Base-by-base conservation (phyloP, 1,139 yeast genomes). In the Kluyveromyces sp. region DNA sequence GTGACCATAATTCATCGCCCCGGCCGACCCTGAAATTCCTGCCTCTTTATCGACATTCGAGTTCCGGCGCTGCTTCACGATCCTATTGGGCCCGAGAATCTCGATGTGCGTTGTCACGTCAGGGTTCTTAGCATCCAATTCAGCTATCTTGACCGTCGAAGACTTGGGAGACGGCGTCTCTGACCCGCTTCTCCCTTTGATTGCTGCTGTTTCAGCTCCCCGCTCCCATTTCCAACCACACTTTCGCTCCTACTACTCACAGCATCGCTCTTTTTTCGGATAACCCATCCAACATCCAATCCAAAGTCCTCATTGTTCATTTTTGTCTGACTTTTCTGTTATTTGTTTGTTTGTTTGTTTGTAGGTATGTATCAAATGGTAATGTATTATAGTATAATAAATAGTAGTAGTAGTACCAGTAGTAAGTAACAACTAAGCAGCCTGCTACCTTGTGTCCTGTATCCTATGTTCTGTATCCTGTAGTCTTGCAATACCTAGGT, bases 141-240 rank as follows among this genome's bases (percentile, higher is more conserved):
- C 37, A n/a, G 32, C 6, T 4, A 40, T 34, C 32, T 33, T 34
- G 3, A 40, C 25, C 15, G 37, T 40, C 3, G 43, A 40, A 7
- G 43, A 40, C 28, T 7, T 25, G 6, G 43, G 43, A 25, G 43
- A 40, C 5, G 43, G 43, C 8, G 43, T 40, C 32, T 30, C 43
- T 15, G 21, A 10, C 25, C 35, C 27, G 34, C 26, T 30, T 29
- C 34, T 6, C 21, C 26, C 41, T 28, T 36, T 28, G 39, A 5
- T 7, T 15, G n/a, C 39, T 7, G 7, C 39, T 5, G 39, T 6
- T 15, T 36, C 8, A 4, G 28, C 39, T 8, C 25, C 27, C 8
- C 25, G 29, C 37, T 34, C 37, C 25, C 37, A 34, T 15, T 15
- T 7, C 25, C n/a, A 8, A 7, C 37, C 25, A 10, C 7, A 7